Evolutionary conservation across 2,329 filamentous ascomycete species (phyloP), one percentile per base, ranked within the genome.

Genomic region (Cadophora sp.): DNA sequence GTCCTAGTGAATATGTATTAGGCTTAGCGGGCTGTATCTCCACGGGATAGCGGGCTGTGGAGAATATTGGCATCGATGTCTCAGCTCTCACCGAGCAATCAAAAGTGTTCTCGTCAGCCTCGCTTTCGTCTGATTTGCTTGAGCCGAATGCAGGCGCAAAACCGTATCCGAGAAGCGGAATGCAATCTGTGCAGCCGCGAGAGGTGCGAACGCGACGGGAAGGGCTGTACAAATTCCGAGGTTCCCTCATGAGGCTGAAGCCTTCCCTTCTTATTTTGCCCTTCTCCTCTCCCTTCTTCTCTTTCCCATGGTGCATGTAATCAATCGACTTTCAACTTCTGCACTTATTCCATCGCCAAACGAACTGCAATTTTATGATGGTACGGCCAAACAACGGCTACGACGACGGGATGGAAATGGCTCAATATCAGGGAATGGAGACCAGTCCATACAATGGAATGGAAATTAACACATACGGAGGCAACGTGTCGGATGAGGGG

Each of bases 401-500:
- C 48, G 62, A 65, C 30, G 53, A 66, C 18, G 64, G 66, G 24
- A 51, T 70, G 50, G 65, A 69, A 58, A 67, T 63, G 64, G 62
- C 62, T 8, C 61, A 67, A 18, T 67, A 68, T 47, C 61, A 68
- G n/a, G 69, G 68, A 11, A 59, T 69, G 53, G 64, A 68, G 50
- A 47, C 65, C 30, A 33, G 64, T 43, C 41, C 36, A n/a, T 67
- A 68, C 64, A 53, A 55, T 13, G 69, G 66, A 20, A 68, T 70
- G 65, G 66, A 68, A 43, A 56, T 66, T 13, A 64, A 69, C 47
- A 45, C 59, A 16, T 70, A 70, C 41, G 48, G 53, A 14, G 64
- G 66, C 2, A 33, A 45, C 39, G 22, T 11, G 20, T 68, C 66
- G 9, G 72, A 73, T 11, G 65, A 67, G 20, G 67, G 58, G 6